These are phyloP conservation scores for Lasiosphaeria hispida DNA, from an alignment of 495 filamentous ascomycete genomes.

Conservation along the genomic window DNA sequence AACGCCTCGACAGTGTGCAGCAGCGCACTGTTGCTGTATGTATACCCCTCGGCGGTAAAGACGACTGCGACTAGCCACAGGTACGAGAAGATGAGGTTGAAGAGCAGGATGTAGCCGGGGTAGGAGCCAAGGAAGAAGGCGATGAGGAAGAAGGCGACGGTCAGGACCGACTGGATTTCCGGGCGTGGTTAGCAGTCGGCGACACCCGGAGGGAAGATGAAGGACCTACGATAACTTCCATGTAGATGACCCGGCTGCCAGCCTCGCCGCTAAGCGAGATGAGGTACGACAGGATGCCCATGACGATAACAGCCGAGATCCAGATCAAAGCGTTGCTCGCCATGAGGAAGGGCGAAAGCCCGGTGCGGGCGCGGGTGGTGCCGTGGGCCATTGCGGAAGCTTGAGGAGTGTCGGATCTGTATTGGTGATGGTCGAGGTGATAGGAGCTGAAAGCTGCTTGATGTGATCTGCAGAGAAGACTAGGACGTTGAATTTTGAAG, in stretches of 20 bases:
- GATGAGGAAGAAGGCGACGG: conserved; percentile 56
- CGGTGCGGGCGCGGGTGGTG: background rate
- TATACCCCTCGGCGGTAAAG: conserved; percentile 57
- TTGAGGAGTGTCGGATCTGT: background rate
- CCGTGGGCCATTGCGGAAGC: conserved; percentile 1
- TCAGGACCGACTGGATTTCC: conserved; percentile 46
- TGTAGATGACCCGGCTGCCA: conserved; percentile 50
- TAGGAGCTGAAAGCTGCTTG: background rate
- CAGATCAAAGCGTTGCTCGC: conserved; percentile 42
- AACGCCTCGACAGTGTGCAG: conserved; percentile 57
- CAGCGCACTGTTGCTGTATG: conserved; percentile 36
- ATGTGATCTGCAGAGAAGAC: background rate
- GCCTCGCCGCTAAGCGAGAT: conserved; percentile 39
- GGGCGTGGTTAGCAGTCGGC: conserved; percentile 9
- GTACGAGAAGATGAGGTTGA: conserved; percentile 63
- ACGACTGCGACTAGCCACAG: conserved; percentile 63
- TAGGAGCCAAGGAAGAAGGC: conserved; percentile 55
- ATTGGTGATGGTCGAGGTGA: background rate
- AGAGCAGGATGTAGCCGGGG: conserved; percentile 47
- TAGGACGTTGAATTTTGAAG: background rate
- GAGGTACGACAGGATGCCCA: conserved; percentile 58
- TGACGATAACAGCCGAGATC: conserved; percentile 58
- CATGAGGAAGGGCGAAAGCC: conserved; percentile 28
- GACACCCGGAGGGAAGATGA: background rate
- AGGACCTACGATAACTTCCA: conserved; percentile 55